Base-by-base conservation (phyloP, 108 stramenopile genomes). In the Craspedostauros australis region DNA sequence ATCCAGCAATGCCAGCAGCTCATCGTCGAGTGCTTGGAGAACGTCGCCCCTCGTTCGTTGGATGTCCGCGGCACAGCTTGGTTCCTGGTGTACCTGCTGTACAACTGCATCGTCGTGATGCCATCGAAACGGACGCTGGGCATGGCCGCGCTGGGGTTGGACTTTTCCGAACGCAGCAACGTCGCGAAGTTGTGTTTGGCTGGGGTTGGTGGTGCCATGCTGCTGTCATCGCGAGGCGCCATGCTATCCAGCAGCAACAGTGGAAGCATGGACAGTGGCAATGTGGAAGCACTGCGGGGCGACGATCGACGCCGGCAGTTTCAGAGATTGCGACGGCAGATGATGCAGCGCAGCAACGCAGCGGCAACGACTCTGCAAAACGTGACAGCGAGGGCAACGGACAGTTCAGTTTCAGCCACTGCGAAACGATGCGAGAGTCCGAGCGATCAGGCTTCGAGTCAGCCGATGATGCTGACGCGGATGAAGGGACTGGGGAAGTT, bases 91-190 rank as follows among this genome's bases (percentile, higher is more conserved):
- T 50, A 29, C 28, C n/a, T 72, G 7, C 45, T 73, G 0, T 73
- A 58, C 50, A 15, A 60, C 1, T 0, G 57, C 5, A 36, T 62
- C 26, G 41, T 59, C 0, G 24, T 66, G 21, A 23, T 18, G 1
- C 51, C 20, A 19, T 31, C 34, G 2, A 51, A 56, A 12, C 27
- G 40, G 4, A 73, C 72, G 3, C 27, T 73, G 9, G 72, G 72
- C 33, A 73, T 73, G 72, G 50, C 66, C 24, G 53, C 51, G 0
- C 30, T 33, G 25, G 72, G 65, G 27, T 30, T 73, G 27, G 8
- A 26, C 24, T 62, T 72, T 53, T 20, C 39, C 5, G 20, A 29
- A 24, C 6, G 26, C 2, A 4, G 28, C 0, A 5, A n/a, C n/a
- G n/a, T n/a, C n/a, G n/a, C n/a, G n/a, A n/a, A n/a, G n/a, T n/a